Percentiles rank a stretch among this genome's conserved stretches.
phyloP scores from a whole-genome alignment of 75 land plant species.

The Larix kaempferi region DNA sequence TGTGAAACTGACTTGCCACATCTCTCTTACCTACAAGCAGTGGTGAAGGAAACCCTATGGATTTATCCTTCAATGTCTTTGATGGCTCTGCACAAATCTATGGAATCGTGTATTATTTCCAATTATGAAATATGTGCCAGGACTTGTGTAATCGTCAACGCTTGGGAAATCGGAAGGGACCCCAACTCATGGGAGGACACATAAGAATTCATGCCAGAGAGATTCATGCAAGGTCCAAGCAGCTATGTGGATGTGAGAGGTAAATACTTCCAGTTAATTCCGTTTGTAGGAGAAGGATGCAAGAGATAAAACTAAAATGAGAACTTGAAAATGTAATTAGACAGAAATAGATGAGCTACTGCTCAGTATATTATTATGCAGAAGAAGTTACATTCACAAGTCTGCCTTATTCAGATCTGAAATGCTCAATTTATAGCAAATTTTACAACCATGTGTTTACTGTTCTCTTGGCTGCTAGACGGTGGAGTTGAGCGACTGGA shows the following conservation, averaged over 20 bases:
- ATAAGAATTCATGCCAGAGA: conserved; percentile 47
- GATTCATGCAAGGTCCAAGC: conserved; percentile 31
- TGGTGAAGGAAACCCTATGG: conserved; percentile 66
- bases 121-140: conserved; percentile 55
- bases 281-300: too few species aligned
- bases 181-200: conserved; percentile 54
- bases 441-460: too few species aligned
- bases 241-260: conserved; percentile 37
- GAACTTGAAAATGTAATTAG: too few species aligned
- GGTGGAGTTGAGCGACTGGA: too few species aligned
- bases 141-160: conserved; percentile 47
- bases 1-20: conserved; percentile 4
- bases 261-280: conserved; percentile 53
- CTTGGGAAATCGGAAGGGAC: conserved; percentile 66
- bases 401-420: too few species aligned
- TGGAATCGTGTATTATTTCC: conserved; percentile 36
- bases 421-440: too few species aligned
- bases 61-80: conserved; percentile 69
- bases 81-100: conserved; percentile 49
- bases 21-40: conserved; percentile 50
- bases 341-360: too few species aligned
- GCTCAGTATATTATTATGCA: too few species aligned
- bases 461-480: too few species aligned
- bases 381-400: too few species aligned
- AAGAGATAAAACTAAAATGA: too few species aligned